Evolutionary conservation across 106 monocot species (phyloP).

Genomic region (Phalaenopsis equestris): DNA sequence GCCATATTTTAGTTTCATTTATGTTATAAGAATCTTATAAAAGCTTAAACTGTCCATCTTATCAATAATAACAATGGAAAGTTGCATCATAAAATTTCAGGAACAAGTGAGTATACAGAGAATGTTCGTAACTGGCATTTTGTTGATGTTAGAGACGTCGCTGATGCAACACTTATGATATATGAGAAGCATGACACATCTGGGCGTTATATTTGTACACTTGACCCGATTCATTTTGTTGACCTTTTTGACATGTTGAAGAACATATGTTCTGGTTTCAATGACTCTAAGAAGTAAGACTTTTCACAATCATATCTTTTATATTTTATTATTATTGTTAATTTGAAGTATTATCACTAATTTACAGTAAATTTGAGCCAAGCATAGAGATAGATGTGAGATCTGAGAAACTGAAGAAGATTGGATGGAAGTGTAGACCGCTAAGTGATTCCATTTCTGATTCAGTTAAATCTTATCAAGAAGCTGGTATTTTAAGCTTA

Average conservation of each 20-base stretch:
- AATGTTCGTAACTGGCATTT: background rate
- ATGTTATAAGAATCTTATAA: too few species aligned
- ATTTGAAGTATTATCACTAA: background rate
- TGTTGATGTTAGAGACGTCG: conserved; percentile 66
- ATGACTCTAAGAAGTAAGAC: conserved; percentile 20
- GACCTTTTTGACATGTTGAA: conserved; percentile 38
- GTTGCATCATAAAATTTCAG: background rate
- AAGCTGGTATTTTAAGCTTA: background rate
- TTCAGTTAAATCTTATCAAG: background rate
- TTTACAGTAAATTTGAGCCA: background rate
- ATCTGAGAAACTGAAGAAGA: background rate
- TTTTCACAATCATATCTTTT: background rate
- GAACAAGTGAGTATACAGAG: background rate
- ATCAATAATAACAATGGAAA: too few species aligned
- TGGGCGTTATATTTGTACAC: conserved; percentile 36
- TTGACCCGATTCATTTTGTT: background rate
- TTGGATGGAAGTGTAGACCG: conserved; percentile 1
- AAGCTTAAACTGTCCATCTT: too few species aligned
- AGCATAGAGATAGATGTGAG: background rate
- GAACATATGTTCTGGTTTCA: conserved; percentile 1
- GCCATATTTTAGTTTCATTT: too few species aligned
- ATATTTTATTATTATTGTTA: background rate
- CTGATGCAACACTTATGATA: conserved; percentile 43
- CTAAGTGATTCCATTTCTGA: background rate
- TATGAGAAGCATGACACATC: conserved; percentile 58